These are phyloP conservation scores for Sporothrix globosa DNA, from an alignment of 2,329 filamentous ascomycete species.

Conservation along the genomic window DNA sequence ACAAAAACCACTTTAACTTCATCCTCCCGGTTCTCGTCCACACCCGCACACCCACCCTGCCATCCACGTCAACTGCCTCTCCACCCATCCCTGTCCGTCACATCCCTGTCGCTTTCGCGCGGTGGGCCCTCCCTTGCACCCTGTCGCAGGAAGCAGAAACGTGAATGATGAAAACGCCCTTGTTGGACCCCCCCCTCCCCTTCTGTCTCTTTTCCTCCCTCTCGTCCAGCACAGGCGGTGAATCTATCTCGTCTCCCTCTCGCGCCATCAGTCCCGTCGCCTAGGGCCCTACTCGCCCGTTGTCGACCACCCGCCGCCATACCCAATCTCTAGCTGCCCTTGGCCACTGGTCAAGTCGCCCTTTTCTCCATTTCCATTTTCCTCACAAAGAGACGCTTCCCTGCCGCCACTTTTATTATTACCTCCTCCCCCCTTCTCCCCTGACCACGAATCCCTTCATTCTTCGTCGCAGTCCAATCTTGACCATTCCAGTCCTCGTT, in stretches of 20 bases:
- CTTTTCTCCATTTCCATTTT: constrained; percentile 18
- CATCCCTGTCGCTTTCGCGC: constrained; percentile 27
- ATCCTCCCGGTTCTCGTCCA: constrained; percentile 10
- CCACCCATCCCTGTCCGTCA: constrained; percentile 24
- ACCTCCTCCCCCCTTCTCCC: constrained; percentile 29
- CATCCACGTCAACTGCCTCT: not conserved
- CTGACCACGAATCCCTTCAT: constrained; percentile 31
- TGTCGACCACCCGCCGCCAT: constrained; percentile 13
- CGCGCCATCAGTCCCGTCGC: constrained; percentile 10
- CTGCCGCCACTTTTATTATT: constrained; percentile 25
- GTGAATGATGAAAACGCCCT: constrained; percentile 12
- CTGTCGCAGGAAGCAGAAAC: constrained; percentile 28
- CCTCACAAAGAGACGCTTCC: constrained; percentile 1
- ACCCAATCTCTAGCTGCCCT: constrained; percentile 10
- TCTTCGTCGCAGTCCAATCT: constrained; percentile 29
- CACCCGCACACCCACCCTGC: not conserved
- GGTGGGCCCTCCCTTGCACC: constrained; percentile 28
- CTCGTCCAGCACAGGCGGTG: constrained; percentile 5
- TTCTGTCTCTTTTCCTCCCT: not conserved
- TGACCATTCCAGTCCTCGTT: constrained; percentile 23
- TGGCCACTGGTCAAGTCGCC: constrained; percentile 18
- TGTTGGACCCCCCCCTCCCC: constrained; percentile 12
- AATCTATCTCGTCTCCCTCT: constrained; percentile 14
- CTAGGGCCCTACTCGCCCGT: constrained; percentile 12
- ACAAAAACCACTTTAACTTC: constrained; percentile 20